Evolutionary conservation across 1,284 basidiomycete species (phyloP), one percentile per base, ranked within the genome.

Genomic region (Stereum hirsutum): DNA sequence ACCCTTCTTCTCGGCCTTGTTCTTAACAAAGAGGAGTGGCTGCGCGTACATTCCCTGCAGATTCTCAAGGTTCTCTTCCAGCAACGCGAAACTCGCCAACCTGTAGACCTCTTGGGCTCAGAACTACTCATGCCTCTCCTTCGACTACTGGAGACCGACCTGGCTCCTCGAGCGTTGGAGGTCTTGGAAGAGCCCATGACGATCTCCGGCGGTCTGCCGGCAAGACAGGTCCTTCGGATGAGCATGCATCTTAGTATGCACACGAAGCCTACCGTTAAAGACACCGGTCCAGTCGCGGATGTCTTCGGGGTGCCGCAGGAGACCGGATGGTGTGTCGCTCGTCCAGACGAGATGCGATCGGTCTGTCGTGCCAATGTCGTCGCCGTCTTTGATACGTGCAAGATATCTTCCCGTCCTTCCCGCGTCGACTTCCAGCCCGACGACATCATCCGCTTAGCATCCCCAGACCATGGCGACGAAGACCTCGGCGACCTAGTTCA

Each of bases 111-210:
- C 0, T 69, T 92, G 27, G 86, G 88, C 1, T 85, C 87, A 0
- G 93, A 95, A 58, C 69, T 95, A 17, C 74, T 96, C 19, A 92
- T 92, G 81, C 94, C 94, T 0, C 68, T 97, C 17, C 67, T 97
- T 26, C 81, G 90, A 21, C 72, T 96, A 21, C 70, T 96, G 11
- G 83, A 88, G 49, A 90, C 88, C 2, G 87, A 93, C 52, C 74
- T 94, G 23, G 84, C 92, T 5, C 63, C 81, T 3, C 79, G 89
- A 49, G 93, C 93, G 0, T 72, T 97, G 35, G 91, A 95, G 39
- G 91, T 96, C 14, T 74, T 97, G 2, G 92, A 96, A 54, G 86
- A 93, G 54, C 91, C 89, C 0, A 78, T 89, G 57, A 76, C 75
- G 19, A 81, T 90, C 55, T 79, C 79, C 1, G 81, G 77, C 39